Conservation (phyloP, 2,329 filamentous ascomycete genomes). For the Phaeosphaeriaceae sp. region DNA sequence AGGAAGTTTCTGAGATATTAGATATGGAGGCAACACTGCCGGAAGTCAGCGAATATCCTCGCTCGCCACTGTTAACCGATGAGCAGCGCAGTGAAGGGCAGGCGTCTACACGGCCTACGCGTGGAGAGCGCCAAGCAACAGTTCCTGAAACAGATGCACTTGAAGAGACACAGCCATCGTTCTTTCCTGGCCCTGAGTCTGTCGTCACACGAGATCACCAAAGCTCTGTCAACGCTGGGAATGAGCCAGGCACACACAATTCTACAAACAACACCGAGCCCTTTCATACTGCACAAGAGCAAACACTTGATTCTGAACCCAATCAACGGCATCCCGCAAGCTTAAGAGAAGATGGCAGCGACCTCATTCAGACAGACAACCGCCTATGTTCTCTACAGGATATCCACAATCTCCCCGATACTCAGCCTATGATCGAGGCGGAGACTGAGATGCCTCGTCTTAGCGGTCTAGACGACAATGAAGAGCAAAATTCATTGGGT, state of each 20-base stretch:
- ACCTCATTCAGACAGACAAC: conserved; percentile 10
- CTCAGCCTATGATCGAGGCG: conserved; percentile 41
- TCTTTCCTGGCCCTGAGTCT: conserved; percentile 17
- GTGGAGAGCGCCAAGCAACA: conserved; percentile 33
- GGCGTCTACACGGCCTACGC: conserved; percentile 8
- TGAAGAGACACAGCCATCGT: conserved; percentile 42
- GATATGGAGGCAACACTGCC: conserved; percentile 16
- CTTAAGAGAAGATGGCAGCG: conserved; percentile 23
- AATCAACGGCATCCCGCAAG: conserved; percentile 17
- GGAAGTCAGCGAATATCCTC: conserved; percentile 2
- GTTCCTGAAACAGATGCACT: conserved; percentile 44
- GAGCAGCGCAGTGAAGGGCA: not conserved
- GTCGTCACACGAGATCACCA: not conserved
- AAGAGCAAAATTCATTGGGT: conserved; percentile 40
- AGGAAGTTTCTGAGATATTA: conserved; percentile 34
- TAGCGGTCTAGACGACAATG: conserved; percentile 40
- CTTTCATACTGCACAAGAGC: conserved; percentile 48
- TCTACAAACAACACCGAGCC: conserved; percentile 29
- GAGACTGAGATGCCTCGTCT: conserved; percentile 42
- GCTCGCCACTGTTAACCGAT: no score
- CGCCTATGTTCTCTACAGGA: conserved; percentile 43
- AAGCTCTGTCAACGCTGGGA: not conserved
- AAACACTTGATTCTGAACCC: conserved; percentile 36
- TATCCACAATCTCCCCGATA: conserved; percentile 44
- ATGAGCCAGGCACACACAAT: not conserved